Evolutionary conservation across 768 basidiomycete genomes (phyloP).

Genomic region (Termitomyces sp.): DNA sequence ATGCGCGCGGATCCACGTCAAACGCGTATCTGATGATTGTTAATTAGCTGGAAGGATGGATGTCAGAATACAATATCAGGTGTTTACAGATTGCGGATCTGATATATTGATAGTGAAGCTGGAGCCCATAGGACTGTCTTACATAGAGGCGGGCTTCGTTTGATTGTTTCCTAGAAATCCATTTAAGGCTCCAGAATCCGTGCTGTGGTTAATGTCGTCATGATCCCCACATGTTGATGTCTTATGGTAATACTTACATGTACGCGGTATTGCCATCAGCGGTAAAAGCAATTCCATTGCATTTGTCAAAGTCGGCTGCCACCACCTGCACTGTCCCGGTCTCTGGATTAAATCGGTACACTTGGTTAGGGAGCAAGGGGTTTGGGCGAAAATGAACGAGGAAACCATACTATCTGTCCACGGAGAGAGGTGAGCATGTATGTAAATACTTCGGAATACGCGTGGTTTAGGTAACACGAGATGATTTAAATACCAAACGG

Average conservation of each 20-base stretch:
- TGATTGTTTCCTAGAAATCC: conserved; percentile 50
- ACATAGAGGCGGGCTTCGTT: conserved; percentile 69
- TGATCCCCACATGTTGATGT: background rate
- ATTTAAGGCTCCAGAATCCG: conserved; percentile 50
- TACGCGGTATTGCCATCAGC: conserved; percentile 63
- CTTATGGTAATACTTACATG: conserved; percentile 36
- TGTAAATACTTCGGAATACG: no score
- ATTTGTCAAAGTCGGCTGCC: conserved; percentile 69
- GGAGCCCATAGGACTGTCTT: conserved; percentile 20
- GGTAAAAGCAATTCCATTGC: conserved; percentile 77
- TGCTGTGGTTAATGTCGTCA: conserved; percentile 26
- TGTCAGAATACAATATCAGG: conserved; percentile 1
- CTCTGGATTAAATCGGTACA: conserved; percentile 71
- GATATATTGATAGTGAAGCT: background rate
- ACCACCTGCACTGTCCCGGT: conserved; percentile 67
- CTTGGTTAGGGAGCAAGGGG: conserved; percentile 69
- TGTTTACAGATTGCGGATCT: background rate
- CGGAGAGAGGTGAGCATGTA: background rate
- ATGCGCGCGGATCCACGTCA: conserved; percentile 57
- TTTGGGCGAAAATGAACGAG: conserved; percentile 62
- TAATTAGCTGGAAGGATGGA: no score
- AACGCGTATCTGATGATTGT: conserved; percentile 63
- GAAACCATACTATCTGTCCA: conserved; percentile 60
- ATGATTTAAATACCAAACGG: background rate
- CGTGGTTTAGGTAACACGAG: background rate